Evolutionary conservation across 2,329 filamentous ascomycete genomes (phyloP).

Genomic region (Penicillium hordei): DNA sequence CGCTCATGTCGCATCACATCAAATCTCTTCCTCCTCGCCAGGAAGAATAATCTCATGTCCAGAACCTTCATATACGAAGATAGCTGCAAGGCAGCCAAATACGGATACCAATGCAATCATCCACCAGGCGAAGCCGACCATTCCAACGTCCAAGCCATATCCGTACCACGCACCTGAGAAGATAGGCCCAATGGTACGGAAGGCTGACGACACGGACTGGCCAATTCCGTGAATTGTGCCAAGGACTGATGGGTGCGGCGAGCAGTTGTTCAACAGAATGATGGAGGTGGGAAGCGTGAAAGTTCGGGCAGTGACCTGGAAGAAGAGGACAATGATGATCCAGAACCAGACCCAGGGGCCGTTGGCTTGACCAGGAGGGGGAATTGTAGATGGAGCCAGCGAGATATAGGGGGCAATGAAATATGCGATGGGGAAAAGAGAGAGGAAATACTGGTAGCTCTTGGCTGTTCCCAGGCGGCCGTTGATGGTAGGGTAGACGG

Average conservation of each 20-base stretch:
- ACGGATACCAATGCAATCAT: constrained; percentile 54
- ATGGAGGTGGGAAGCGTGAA: constrained; percentile 63
- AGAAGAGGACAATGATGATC: constrained; percentile 62
- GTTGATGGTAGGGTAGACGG: constrained; percentile 69
- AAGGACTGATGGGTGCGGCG: constrained; percentile 59
- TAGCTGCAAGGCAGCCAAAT: constrained; percentile 58
- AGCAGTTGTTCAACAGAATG: constrained; percentile 61
- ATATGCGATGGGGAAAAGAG: constrained; percentile 71
- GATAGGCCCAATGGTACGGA: constrained; percentile 58
- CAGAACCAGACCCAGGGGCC: constrained; percentile 61
- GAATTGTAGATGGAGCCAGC: constrained; percentile 60
- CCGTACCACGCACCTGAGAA: constrained; percentile 58
- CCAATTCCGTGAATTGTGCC: constrained; percentile 61
- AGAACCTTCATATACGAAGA: constrained; percentile 64
- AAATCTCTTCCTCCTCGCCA: constrained; percentile 38
- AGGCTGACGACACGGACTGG: constrained; percentile 56
- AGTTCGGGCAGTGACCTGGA: constrained; percentile 71
- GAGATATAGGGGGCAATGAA: constrained; percentile 70
- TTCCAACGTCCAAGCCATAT: constrained; percentile 53
- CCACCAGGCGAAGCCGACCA: constrained; percentile 61
- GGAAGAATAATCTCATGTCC: constrained; percentile 57
- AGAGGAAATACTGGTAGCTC: constrained; percentile 66
- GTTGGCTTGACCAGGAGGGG: constrained; percentile 40
- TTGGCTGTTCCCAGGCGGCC: constrained; percentile 65
- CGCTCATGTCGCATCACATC: constrained; percentile 20